Evolutionary conservation across 805 yeast species (phyloP).

Genomic region (Jamesozyma piceae): DNA sequence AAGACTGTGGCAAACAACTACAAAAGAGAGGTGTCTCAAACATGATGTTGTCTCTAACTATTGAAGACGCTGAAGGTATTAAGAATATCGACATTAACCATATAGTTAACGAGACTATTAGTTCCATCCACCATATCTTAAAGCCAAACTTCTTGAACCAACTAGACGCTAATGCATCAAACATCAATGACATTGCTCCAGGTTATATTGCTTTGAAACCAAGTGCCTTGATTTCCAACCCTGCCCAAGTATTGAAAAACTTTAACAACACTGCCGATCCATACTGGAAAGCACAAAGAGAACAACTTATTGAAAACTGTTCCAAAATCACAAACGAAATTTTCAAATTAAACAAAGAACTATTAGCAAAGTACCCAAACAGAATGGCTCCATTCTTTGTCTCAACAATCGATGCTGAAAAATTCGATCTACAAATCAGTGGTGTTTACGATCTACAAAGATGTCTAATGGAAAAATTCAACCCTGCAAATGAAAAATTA

Average conservation of each 20-base stretch:
- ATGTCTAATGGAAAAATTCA: conserved; percentile 63
- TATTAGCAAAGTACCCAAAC: conserved; percentile 46
- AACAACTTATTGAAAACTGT: conserved; percentile 57
- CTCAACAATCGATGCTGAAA: conserved; percentile 85
- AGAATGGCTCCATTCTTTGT: conserved; percentile 66
- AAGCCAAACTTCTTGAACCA: conserved; percentile 61
- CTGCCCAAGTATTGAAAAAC: conserved; percentile 61
- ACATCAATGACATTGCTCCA: conserved; percentile 66
- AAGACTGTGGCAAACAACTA: conserved; percentile 58
- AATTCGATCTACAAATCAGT: conserved; percentile 64
- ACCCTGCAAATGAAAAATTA: conserved; percentile 43
- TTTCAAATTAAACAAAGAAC: conserved; percentile 41
- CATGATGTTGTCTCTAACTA: conserved; percentile 91
- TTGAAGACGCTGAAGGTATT: conserved; percentile 84
- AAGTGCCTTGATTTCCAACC: conserved; percentile 74
- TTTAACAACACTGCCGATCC: conserved; percentile 37
- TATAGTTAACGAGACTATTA: conserved; percentile 54
- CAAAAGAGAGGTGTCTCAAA: conserved; percentile 71
- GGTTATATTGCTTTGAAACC: conserved; percentile 93
- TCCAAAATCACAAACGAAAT: conserved; percentile 50
- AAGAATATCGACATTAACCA: conserved; percentile 43
- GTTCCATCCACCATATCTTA: conserved; percentile 58
- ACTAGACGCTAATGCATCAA: conserved; percentile 25
- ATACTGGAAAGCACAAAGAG: conserved; percentile 44
- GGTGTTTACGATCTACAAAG: conserved; percentile 91